Conservation (phyloP, 1,139 yeast species). For the Hansenula sp. region DNA sequence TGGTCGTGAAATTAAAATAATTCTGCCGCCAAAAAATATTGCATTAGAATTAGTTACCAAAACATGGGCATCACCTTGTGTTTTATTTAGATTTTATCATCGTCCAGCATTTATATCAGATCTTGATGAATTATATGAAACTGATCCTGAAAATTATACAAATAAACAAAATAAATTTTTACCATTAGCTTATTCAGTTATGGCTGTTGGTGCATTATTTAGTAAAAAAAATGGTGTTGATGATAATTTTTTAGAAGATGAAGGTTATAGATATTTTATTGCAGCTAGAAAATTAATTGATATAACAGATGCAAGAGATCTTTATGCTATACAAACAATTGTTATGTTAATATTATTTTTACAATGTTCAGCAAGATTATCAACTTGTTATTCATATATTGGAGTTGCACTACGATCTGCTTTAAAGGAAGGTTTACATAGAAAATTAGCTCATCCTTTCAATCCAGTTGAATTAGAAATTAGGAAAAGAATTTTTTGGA, state of each 20-base stretch:
- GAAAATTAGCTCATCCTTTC: slow-evolving; percentile 62
- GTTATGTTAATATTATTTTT: slow-evolving; percentile 64
- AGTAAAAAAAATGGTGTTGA: slow-evolving; percentile 33
- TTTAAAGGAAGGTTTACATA: slow-evolving; percentile 79
- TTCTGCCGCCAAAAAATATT: slow-evolving; percentile 71
- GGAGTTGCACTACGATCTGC: slow-evolving; percentile 92
- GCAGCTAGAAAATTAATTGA: slow-evolving; percentile 85
- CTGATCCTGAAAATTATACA: slow-evolving; percentile 63
- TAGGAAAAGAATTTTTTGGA: slow-evolving; percentile 80
- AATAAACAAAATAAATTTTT: slow-evolving; percentile 67
- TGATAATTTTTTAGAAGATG: slow-evolving; percentile 56
- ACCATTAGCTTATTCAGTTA: slow-evolving; percentile 68
- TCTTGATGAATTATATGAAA: slow-evolving; percentile 53
- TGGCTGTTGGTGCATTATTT: slow-evolving; percentile 78
- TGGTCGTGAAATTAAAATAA: slow-evolving; percentile 53
- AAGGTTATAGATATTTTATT: slow-evolving; percentile 81
- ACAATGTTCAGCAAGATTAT: slow-evolving; percentile 85
- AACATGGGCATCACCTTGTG: slow-evolving; percentile 89
- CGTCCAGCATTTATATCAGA: slow-evolving; percentile 72
- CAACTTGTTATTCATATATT: slow-evolving; percentile 87
- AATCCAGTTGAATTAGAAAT: slow-evolving; percentile 85
- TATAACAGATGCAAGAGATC: slow-evolving; percentile 60
- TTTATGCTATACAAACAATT: slow-evolving; percentile 71
- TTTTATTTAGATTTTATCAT: slow-evolving; percentile 80
- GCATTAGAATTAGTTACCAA: slow-evolving; percentile 71